phyloP scores from a whole-genome alignment of 169 alveolate species.

The Theileria orientalis region DNA sequence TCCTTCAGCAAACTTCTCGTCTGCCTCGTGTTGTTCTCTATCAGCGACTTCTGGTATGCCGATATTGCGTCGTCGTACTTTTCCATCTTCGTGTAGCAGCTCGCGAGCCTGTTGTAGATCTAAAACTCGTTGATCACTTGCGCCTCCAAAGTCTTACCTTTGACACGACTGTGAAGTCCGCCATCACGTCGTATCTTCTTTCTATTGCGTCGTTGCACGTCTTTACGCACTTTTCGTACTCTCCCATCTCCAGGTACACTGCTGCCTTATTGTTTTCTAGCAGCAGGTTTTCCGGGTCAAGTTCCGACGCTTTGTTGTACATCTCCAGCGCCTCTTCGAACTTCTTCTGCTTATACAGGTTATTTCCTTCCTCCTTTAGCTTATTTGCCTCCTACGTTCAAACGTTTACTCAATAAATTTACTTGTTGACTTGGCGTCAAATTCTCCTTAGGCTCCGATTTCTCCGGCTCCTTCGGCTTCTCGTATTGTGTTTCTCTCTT shows the following conservation, averaged over 20 bases:
- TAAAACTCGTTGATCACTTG: conserved; percentile 3
- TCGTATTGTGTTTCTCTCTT: conserved; percentile 27
- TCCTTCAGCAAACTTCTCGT: conserved; percentile 91
- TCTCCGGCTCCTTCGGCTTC: conserved; percentile 24
- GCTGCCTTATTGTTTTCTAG: conserved; percentile 91
- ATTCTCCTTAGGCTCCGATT: conserved; percentile 62
- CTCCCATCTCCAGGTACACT: conserved; percentile 92
- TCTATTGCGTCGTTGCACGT: conserved; percentile 91
- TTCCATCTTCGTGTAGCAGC: conserved; percentile 81
- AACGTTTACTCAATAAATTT: conserved; percentile 27
- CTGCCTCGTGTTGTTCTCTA: conserved; percentile 90
- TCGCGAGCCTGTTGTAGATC: conserved; percentile 85
- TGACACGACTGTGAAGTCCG: conserved; percentile 85
- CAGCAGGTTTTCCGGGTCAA: conserved; percentile 85
- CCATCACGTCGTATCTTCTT: conserved; percentile 87
- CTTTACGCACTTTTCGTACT: conserved; percentile 88
- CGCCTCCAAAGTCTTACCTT: conserved; percentile 61
- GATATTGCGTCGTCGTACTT: conserved; percentile 87
- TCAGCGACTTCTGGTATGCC: conserved; percentile 87
- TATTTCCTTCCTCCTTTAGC: conserved; percentile 79
- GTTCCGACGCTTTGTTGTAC: conserved; percentile 90
- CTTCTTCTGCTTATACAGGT: conserved; percentile 84
- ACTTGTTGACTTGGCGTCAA: conserved; percentile 41
- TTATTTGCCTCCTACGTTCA: conserved; percentile 66
- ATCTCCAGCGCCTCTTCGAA: conserved; percentile 91